Evolutionary conservation across 768 basidiomycete species (phyloP), one percentile per base, ranked within the genome.

Genomic region (Hygrophorus pudorinus): DNA sequence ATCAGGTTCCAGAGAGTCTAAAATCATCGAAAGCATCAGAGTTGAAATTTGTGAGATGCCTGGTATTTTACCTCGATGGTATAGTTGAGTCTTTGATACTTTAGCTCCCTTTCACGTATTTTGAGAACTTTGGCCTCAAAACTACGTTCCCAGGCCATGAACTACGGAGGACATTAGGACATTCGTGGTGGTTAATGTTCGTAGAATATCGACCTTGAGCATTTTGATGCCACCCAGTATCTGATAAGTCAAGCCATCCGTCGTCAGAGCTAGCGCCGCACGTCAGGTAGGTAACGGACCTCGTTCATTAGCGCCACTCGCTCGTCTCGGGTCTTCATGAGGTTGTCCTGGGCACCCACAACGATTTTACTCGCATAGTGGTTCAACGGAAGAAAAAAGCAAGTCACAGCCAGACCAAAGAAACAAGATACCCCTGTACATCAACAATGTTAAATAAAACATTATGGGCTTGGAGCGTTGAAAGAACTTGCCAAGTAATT

Each of bases 121-220:
- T 73, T 77, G 42, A 84, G 59, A 0, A 92, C 79, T 8, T 71
- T 72, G 17, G 70, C 68, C 62, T 94, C 91, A 53, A 93, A 93
- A 56, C 78, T 88, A 18, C 91, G 79, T 59, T 96, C 91, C 91
- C 73, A 75, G 12, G 89, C 91, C 89, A 94, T 93, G 62, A 93
- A 96, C 80, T 84, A 53, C n/a, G n/a, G n/a, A n/a, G n/a, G n/a
- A n/a, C n/a, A n/a, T n/a, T n/a, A n/a, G n/a, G n/a, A n/a, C n/a
- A n/a, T n/a, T n/a, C n/a, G n/a, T n/a, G n/a, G n/a, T n/a, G n/a
- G n/a, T n/a, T n/a, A n/a, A n/a, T n/a, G n/a, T n/a, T n/a, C n/a
- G n/a, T n/a, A n/a, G n/a, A 31, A 14, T 14, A 39, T 39, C 20
- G 31, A 71, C 71, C 55, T 94, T 93, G 53, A 93, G 76, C 88